Percentiles rank a stretch among this genome's conserved stretches.
These are phyloP conservation scores for Hericium alpestre DNA, from an alignment of 768 basidiomycete genomes.

Conservation along the genomic window DNA sequence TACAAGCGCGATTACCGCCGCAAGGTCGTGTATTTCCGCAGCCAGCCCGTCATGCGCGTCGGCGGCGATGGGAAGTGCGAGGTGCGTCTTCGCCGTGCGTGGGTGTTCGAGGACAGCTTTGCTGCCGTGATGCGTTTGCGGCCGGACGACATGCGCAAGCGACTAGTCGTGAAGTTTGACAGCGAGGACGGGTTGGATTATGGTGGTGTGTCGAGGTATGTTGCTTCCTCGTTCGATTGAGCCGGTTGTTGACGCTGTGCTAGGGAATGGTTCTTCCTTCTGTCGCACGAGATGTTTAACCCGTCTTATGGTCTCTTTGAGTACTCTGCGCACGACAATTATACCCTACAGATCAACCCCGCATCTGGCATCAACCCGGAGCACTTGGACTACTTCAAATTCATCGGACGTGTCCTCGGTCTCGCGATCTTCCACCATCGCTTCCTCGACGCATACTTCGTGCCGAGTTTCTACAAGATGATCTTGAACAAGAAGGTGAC, in stretches of 20 bases:
- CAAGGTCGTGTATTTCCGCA: constrained; percentile 88
- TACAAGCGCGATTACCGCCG: constrained; percentile 90
- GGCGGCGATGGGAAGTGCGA: constrained; percentile 71
- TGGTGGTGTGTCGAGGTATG: constrained; percentile 64
- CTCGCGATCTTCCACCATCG: constrained; percentile 70
- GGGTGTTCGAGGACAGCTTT: constrained; percentile 83
- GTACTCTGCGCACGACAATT: constrained; percentile 72
- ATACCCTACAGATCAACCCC: constrained; percentile 72
- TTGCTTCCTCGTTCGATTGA: background rate
- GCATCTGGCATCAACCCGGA: constrained; percentile 69
- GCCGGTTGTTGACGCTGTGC: background rate
- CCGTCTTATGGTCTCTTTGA: constrained; percentile 76
- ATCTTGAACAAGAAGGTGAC: constrained; percentile 51
- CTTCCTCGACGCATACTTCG: constrained; percentile 74
- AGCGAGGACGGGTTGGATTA: constrained; percentile 75
- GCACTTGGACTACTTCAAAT: constrained; percentile 72
- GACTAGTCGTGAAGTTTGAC: constrained; percentile 66
- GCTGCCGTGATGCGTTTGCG: constrained; percentile 73
- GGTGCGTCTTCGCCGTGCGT: constrained; percentile 68
- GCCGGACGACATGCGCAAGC: constrained; percentile 58
- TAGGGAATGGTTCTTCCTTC: constrained; percentile 81
- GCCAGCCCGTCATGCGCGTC: constrained; percentile 74
- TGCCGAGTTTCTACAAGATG: constrained; percentile 75
- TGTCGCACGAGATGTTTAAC: constrained; percentile 77
- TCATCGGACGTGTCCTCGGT: constrained; percentile 65